A percentile compares a stretch with the other conserved stretches of the same genome.
Conservation (phyloP, 495 filamentous ascomycete species). For the Sporormia fimetaria region DNA sequence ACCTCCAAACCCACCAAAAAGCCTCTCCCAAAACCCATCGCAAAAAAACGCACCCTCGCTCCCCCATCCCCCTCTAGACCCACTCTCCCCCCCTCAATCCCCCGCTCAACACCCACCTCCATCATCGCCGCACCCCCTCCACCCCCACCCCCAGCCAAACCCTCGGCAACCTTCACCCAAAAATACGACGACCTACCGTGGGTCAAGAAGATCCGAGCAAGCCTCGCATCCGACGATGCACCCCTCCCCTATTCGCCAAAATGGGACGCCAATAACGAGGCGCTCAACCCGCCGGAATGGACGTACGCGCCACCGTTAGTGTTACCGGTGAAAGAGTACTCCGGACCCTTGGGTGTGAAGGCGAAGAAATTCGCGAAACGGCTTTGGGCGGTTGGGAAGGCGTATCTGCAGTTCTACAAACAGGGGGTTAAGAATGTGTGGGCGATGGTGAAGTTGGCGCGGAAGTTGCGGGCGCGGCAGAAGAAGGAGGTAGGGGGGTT, state of each 20-base stretch:
- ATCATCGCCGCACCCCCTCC: background rate
- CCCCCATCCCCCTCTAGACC: too few relatives aligned
- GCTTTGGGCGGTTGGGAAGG: too few relatives aligned
- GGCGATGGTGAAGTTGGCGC: constrained; percentile 22
- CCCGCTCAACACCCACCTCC: background rate
- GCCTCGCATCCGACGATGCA: background rate
- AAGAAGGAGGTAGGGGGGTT: background rate
- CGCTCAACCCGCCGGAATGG: constrained; percentile 49
- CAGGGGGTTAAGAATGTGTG: too few relatives aligned
- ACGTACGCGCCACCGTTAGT: constrained; percentile 49
- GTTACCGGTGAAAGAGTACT: too few relatives aligned
- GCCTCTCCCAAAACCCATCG: background rate
- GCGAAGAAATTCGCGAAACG: too few relatives aligned
- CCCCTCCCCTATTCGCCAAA: background rate
- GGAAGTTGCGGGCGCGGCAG: constrained; percentile 34
- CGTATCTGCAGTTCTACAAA: too few relatives aligned
- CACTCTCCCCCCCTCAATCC: too few relatives aligned
- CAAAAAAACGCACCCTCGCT: too few relatives aligned
- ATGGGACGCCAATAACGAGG: constrained; percentile 6
- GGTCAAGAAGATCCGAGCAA: background rate
- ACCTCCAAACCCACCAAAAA: background rate
- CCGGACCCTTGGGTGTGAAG: too few relatives aligned
- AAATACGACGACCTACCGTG: too few relatives aligned
- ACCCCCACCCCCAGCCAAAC: background rate
- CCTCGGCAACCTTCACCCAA: background rate